Base-by-base conservation (phyloP, 2,329 filamentous ascomycete species). In the Coniosporium tulheliwenetii region DNA sequence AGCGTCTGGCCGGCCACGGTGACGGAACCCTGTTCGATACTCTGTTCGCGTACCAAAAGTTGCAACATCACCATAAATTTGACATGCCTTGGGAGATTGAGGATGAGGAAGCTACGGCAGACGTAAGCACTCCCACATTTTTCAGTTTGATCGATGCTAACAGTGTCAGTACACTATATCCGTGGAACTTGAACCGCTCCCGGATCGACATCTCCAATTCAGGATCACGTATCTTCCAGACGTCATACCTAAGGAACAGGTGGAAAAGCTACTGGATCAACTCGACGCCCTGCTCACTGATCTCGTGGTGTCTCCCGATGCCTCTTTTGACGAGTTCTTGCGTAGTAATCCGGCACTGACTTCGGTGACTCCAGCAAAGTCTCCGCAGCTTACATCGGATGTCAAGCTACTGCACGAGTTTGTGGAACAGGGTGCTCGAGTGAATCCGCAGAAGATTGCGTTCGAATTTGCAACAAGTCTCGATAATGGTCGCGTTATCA, bases 31-130 rank as follows among this genome's bases (percentile, higher is more conserved):
- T 91, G 0, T 94, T 95, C 49, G 86, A 95, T 52, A 89, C 85
- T 0, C 66, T 95, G 1, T 75, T 95, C 44, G 81, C 85, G 0
- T 89, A 86, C 52, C 87, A 94, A 52, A 84, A 82, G 47, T 52
- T 66, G 43, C 48, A 60, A 39, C 13, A 47, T 40, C 41, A 12
- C 13, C 31, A 41, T 43, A 31, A 38, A 44, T 48, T 42, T 2
- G 40, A 48, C 12, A 36, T 53, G 3, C 61, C 67, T 0, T 93
- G 83, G 80, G 63, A 64, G 5, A 47, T 82, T 0, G 46, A 74
- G 1, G 64, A 75, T 12, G 85, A 93, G 43, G 64, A 73, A 39
- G 79, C 81, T 5, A 73, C 69, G 1, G 75, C 83, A 2, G 83
- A 93, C 49, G 63, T 64, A 55, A 47, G 61, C 51, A 35, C 16